Conservation (phyloP, 108 stramenopile species). For the Conticribra weissflogii region DNA sequence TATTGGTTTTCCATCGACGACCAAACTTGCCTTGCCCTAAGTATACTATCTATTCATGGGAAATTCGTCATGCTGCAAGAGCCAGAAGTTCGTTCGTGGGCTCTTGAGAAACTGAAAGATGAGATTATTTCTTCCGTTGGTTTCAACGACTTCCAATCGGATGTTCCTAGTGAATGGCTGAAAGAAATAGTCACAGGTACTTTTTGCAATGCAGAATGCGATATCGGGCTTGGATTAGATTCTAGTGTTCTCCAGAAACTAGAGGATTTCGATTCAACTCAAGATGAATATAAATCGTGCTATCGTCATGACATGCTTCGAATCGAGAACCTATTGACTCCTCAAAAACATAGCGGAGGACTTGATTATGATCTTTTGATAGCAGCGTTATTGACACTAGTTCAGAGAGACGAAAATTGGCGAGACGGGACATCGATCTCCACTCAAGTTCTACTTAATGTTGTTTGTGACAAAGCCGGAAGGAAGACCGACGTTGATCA, state of each 20-base stretch:
- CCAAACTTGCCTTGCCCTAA: slow-evolving; percentile 58
- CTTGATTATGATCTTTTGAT: slow-evolving; percentile 83
- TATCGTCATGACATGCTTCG: slow-evolving; percentile 40
- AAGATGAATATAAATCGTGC: slow-evolving; percentile 23
- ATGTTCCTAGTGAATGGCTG: slow-evolving; percentile 65
- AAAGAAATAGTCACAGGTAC: slow-evolving; percentile 51
- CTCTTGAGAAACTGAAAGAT: slow-evolving; percentile 43
- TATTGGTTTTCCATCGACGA: slow-evolving; percentile 79
- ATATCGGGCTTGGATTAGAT: slow-evolving; percentile 40
- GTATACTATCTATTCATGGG: slow-evolving; percentile 56
- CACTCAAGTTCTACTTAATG: slow-evolving; percentile 72
- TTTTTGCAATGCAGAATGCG: slow-evolving; percentile 72
- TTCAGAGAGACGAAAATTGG: slow-evolving; percentile 52
- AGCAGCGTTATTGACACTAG: slow-evolving; percentile 63
- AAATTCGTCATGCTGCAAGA: slow-evolving; percentile 67
- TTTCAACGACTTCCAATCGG: not conserved
- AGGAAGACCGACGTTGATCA: slow-evolving; percentile 50
- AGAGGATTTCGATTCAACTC: not conserved
- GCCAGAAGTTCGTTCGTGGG: slow-evolving; percentile 74
- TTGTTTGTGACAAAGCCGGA: slow-evolving; percentile 74
- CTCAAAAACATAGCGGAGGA: slow-evolving; percentile 43
- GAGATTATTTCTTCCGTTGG: slow-evolving; percentile 22
- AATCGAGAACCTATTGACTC: slow-evolving; percentile 25
- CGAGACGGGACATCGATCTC: slow-evolving; percentile 45
- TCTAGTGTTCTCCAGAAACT: not conserved